Evolutionary conservation across 2,329 filamentous ascomycete species (phyloP), one percentile per base, ranked within the genome.

Genomic region (Emergomyces orientalis): DNA sequence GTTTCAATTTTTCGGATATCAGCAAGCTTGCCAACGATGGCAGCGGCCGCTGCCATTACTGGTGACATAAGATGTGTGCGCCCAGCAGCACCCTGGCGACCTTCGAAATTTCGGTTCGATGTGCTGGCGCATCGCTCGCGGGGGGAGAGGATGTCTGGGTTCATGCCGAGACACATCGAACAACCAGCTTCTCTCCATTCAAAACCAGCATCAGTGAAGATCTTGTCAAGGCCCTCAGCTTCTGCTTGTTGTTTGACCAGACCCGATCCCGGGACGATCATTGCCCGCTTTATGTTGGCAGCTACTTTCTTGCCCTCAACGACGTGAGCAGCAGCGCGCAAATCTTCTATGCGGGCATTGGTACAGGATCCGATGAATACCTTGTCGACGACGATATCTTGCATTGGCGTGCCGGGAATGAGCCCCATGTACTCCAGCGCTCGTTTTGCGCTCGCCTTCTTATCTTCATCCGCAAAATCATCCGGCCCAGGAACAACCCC

Each of bases 91-190:
- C 94, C 94, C 78, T 99, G 94, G 67, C 94, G 88, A 65, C 94
- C 94, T 76, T 97, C 94, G 69, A 97, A 97, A 78, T 97, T 97
- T 71, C 94, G 89, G 80, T 97, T 97, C 66, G 90, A 95, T 59
- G 94, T 97, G 73, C 88, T 93, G 51, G 94, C 94, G 74, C 94
- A 97, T 71, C 94, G 88, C 79, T 99, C 94, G 75, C 88, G 85
- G 61, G 94, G 92, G 1, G 91, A 86, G 56, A 97, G 84, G 67
- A 99, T 97, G 75, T 99, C 94, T 0, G 94, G 93, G 81, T 99
- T 99, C 93, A 99, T 99, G 74, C 94, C 94, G 62, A 99, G 84
- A 75, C 94, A 97, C 94, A 99, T 99, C 66, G 90, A 96, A 84
- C 94, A 99, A 59, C 94, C 94, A 68, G 94, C 94, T 80, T 99